phyloP scores from a whole-genome alignment of 306 rosid species.

The Alnus glutinosa region DNA sequence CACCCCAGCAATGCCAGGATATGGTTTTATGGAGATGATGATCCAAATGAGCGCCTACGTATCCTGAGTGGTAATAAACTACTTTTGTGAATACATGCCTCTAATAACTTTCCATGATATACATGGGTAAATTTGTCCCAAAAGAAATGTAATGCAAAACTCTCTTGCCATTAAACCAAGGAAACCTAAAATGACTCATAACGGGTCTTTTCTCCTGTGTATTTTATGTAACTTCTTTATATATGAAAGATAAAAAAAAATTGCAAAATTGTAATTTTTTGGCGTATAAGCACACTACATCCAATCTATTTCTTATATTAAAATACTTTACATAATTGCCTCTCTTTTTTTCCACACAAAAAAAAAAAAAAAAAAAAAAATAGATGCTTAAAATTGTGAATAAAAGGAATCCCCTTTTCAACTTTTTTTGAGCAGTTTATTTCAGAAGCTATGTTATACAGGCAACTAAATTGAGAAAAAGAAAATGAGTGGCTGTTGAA shows the following conservation, averaged over 20 bases:
- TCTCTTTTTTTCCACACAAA: not conserved
- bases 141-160: not conserved
- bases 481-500: not conserved
- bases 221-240: not conserved
- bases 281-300: not conserved
- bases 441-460: not conserved
- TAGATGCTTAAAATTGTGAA: not conserved
- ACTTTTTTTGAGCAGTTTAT: not conserved
- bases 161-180: not conserved
- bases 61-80: slow-evolving; percentile 66
- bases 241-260: not conserved
- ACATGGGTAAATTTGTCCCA: not conserved
- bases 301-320: not conserved
- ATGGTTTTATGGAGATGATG: slow-evolving; percentile 99
- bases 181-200: not conserved
- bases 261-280: not conserved
- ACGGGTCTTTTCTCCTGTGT: not conserved
- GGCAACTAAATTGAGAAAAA: not conserved
- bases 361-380: not conserved
- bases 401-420: not conserved
- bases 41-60: slow-evolving; percentile 86
- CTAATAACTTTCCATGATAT: not conserved
- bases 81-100: slow-evolving; percentile 4
- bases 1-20: slow-evolving; percentile 95
- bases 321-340: not conserved